Conservation (phyloP, 257 asterid species). For the Solanum chiquidenum region DNA sequence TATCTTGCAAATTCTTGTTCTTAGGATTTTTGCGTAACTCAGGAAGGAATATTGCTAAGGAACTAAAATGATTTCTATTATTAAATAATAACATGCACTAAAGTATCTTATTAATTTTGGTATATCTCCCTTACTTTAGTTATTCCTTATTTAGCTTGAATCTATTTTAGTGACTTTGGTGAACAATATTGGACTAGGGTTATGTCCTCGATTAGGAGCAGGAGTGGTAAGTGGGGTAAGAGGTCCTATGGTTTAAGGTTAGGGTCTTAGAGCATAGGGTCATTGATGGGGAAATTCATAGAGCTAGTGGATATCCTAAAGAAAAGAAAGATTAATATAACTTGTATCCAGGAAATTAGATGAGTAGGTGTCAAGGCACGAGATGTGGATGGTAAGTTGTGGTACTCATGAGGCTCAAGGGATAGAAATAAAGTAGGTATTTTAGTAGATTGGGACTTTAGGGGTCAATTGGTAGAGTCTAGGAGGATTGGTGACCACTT, state of each 20-base stretch:
- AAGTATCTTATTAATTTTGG: neutral
- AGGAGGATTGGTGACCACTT: neutral
- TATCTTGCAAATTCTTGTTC: neutral
- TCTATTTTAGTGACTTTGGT: too few relatives aligned
- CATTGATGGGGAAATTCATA: neutral
- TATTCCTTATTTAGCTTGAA: neutral
- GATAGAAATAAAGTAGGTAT: neutral
- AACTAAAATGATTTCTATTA: too few relatives aligned
- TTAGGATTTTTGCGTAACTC: neutral
- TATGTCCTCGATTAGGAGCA: neutral
- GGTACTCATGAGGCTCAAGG: neutral
- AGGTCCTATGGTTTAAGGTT: neutral
- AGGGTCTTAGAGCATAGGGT: neutral
- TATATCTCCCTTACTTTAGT: neutral
- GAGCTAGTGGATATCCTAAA: neutral
- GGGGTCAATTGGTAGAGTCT: neutral
- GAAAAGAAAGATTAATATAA: neutral
- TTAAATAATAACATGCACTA: too few relatives aligned
- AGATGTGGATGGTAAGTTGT: neutral
- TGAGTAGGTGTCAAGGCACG: neutral
- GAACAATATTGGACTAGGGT: neutral
- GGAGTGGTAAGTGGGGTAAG: neutral
- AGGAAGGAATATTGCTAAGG: neutral
- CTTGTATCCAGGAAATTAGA: neutral
- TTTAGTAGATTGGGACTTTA: neutral